These are phyloP conservation scores for Cercophora sp. DNA, from an alignment of 495 filamentous ascomycete species.

Conservation along the genomic window DNA sequence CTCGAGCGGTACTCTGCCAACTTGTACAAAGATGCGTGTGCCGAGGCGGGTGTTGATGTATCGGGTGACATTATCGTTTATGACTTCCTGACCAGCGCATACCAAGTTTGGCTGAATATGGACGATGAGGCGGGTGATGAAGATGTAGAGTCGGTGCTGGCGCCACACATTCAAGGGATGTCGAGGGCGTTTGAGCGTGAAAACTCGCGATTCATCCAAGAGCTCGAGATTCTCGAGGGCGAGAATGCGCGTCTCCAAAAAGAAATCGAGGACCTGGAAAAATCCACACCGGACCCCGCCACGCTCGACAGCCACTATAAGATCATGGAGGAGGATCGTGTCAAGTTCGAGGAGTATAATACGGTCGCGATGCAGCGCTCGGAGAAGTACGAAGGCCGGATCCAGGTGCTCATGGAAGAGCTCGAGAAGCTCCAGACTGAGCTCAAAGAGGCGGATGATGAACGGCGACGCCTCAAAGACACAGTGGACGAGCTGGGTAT, in stretches of 20 bases:
- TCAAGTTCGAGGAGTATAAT: constrained; percentile 92
- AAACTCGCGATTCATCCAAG: constrained; percentile 74
- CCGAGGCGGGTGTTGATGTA: constrained; percentile 81
- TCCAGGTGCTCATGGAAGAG: constrained; percentile 72
- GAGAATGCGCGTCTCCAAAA: constrained; percentile 72
- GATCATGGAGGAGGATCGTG: constrained; percentile 83
- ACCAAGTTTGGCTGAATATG: constrained; percentile 87
- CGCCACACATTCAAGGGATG: constrained; percentile 86
- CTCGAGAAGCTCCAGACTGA: constrained; percentile 73
- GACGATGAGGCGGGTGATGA: constrained; percentile 84
- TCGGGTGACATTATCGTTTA: constrained; percentile 88
- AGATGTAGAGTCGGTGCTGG: constrained; percentile 65
- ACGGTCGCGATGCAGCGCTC: constrained; percentile 70
- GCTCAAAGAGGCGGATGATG: constrained; percentile 72
- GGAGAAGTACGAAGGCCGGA: constrained; percentile 74
- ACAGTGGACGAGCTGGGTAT: constrained; percentile 89
- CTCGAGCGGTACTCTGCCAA: constrained; percentile 71
- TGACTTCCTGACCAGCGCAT: constrained; percentile 80
- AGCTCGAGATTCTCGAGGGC: constrained; percentile 76
- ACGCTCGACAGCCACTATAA: constrained; percentile 79
- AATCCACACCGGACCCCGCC: constrained; percentile 73
- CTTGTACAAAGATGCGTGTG: constrained; percentile 82
- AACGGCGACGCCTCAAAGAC: constrained; percentile 72
- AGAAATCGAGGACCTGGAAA: constrained; percentile 85
- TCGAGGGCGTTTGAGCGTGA: constrained; percentile 78